A percentile compares a stretch with the other conserved stretches of the same genome.
phyloP scores from a whole-genome alignment of 768 basidiomycete genomes.

The Lactarius trivialis region DNA sequence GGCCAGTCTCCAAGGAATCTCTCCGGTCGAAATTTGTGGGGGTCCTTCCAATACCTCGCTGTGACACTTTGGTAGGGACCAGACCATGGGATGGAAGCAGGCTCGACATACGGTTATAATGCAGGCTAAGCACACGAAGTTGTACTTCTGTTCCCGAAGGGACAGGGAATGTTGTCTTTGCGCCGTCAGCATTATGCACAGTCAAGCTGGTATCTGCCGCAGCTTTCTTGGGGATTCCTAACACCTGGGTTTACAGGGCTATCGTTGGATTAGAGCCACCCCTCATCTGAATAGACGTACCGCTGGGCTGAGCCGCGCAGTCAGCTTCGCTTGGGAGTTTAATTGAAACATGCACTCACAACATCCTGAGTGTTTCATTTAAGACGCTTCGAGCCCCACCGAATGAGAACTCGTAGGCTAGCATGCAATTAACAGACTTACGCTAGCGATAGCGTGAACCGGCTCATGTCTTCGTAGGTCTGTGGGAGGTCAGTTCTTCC shows the following conservation, averaged over 20 bases:
- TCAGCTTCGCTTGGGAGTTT: not conserved
- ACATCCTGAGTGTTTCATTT: constrained; percentile 45
- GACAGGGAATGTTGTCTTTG: constrained; percentile 35
- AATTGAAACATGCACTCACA: constrained; percentile 13
- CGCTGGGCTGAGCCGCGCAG: not conserved
- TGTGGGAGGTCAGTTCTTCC: not conserved
- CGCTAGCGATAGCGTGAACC: constrained; percentile 22
- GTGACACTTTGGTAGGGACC: not conserved
- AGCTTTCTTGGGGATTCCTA: constrained; percentile 38
- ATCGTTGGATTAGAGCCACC: not conserved
- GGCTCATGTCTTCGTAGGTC: constrained; percentile 24
- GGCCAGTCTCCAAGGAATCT: constrained; percentile 32
- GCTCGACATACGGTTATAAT: constrained; percentile 42
- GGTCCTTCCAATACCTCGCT: constrained; percentile 54
- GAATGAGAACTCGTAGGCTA: not conserved
- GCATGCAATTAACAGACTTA: not conserved
- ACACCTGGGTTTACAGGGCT: constrained; percentile 32
- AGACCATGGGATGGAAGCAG: not conserved
- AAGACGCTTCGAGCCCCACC: constrained; percentile 34
- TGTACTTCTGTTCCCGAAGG: constrained; percentile 38
- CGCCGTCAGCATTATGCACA: constrained; percentile 33
- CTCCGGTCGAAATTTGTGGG: constrained; percentile 38
- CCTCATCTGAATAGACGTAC: not conserved
- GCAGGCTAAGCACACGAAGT: constrained; percentile 37
- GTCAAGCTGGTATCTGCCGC: constrained; percentile 41